These are phyloP conservation scores for Fraxinus nigra DNA, from an alignment of 305 asterid genomes.

Conservation along the genomic window DNA sequence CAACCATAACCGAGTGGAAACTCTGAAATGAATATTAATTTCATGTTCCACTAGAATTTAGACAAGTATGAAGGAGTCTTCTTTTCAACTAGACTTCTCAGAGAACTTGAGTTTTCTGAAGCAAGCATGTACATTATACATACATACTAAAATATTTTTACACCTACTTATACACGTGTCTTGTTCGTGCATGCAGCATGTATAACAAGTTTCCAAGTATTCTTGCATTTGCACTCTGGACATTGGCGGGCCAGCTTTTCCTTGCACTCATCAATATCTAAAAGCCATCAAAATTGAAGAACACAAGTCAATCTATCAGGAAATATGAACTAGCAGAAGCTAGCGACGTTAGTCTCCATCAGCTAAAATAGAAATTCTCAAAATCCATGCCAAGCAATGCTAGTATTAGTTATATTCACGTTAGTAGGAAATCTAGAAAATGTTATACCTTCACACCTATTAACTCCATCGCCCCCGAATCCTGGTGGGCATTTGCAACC, in stretches of 20 bases:
- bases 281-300: constrained; percentile 20
- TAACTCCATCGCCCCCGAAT: constrained; percentile 85
- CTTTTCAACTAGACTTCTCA: background rate
- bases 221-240: constrained; percentile 84
- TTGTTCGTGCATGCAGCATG: constrained; percentile 84
- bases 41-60: background rate
- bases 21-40: background rate
- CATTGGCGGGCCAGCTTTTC: constrained; percentile 84
- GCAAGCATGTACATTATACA: background rate
- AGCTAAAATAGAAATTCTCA: background rate
- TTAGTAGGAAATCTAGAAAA: background rate
- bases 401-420: constrained; percentile 8
- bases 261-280: constrained; percentile 89
- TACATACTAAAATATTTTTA: background rate
- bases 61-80: background rate
- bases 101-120: background rate
- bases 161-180: constrained; percentile 83
- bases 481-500: constrained; percentile 96
- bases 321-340: constrained; percentile 1
- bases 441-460: constrained; percentile 68
- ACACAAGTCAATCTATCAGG: constrained; percentile 16
- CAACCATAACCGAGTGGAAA: background rate
- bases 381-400: background rate
- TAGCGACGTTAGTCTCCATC: background rate
- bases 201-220: constrained; percentile 81